Evolutionary conservation across 2,329 filamentous ascomycete genomes (phyloP), one percentile per base, ranked within the genome.

Genomic region (Neophaeococcomyces mojaviensis): DNA sequence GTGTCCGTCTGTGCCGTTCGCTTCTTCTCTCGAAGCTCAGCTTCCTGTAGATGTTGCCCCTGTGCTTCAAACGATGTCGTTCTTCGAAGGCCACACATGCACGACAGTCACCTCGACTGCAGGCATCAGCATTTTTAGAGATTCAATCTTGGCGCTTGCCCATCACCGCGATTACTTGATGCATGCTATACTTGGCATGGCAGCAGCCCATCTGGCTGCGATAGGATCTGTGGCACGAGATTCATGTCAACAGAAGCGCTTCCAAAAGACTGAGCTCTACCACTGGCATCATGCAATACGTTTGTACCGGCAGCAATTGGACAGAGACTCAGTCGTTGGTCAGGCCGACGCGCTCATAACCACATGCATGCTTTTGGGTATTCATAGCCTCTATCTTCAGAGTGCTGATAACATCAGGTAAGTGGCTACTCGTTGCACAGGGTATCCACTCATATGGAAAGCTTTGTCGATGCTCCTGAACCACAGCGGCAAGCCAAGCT

Each of bases 401-500:
- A 34, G 26, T 18, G n/a, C n/a, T 9, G 5, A 33, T n/a, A 24
- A 33, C 12, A 15, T n/a, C 12, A 20, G 19, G 8, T 39, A 20
- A 15, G 24, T 28, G 24, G n/a, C 19, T 3, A n/a, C 12, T 28
- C 24, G 15, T 39, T 5, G 19, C 24, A 22, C 7, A n/a, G 24
- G 24, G 9, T 5, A 16, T 9, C 19, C 19, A 12, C 24, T 39
- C 5, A 28, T 10, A 12, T 20, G 6, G 9, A 24, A 15, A 28
- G 15, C 18, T 43, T 43, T 13, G 30, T 35, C 28, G 12, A 19
- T 34, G 12, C 18, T 12, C 30, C 19, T 3, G n/a, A 19, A 8
- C 34, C 16, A 16, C n/a, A 34, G 20, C 30, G 39, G 31, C 39
- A 24, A 20, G 28, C n/a, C 24, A 43, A 43, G 39, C 31, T 43